These are phyloP conservation scores for Trypanosoma mega DNA, from an alignment of 208 protist species.

Conservation along the genomic window DNA sequence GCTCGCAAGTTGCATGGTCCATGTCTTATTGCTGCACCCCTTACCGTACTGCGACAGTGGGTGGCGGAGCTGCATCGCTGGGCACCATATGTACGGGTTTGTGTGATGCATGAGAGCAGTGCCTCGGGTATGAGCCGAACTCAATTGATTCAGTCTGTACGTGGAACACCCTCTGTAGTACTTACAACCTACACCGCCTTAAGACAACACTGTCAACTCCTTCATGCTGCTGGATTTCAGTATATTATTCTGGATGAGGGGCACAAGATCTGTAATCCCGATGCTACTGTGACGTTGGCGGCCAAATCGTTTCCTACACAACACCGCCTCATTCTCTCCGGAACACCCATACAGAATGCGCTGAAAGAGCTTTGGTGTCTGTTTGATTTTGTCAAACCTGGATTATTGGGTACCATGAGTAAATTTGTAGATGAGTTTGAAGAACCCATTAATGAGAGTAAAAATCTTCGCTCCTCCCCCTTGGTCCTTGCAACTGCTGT, in stretches of 20 bases:
- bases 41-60: slow-evolving; percentile 94
- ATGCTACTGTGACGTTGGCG: slow-evolving; percentile 93
- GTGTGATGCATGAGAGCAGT: slow-evolving; percentile 85
- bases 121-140: slow-evolving; percentile 31
- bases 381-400: slow-evolving; percentile 99
- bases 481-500: slow-evolving; percentile 93
- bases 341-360: slow-evolving; percentile 98
- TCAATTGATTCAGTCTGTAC: slow-evolving; percentile 48
- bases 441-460: slow-evolving; percentile 81
- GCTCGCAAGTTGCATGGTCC: slow-evolving; percentile 74
- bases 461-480: slow-evolving; percentile 87
- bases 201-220: slow-evolving; percentile 52
- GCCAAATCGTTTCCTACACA: slow-evolving; percentile 93
- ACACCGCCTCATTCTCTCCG: slow-evolving; percentile 95
- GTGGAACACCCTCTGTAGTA: slow-evolving; percentile 72
- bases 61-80: slow-evolving; percentile 95
- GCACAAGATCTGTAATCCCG: slow-evolving; percentile 96
- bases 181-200: slow-evolving; percentile 94
- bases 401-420: slow-evolving; percentile 90
- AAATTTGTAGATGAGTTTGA: slow-evolving; percentile 83
- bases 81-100: slow-evolving; percentile 82
- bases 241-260: slow-evolving; percentile 98
- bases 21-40: slow-evolving; percentile 91
- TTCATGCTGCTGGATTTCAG: slow-evolving; percentile 80
- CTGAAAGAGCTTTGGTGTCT: slow-evolving; percentile 99